Conservation (phyloP, 371 early-diverging fungal species). For the Rhizopus sp. region DNA sequence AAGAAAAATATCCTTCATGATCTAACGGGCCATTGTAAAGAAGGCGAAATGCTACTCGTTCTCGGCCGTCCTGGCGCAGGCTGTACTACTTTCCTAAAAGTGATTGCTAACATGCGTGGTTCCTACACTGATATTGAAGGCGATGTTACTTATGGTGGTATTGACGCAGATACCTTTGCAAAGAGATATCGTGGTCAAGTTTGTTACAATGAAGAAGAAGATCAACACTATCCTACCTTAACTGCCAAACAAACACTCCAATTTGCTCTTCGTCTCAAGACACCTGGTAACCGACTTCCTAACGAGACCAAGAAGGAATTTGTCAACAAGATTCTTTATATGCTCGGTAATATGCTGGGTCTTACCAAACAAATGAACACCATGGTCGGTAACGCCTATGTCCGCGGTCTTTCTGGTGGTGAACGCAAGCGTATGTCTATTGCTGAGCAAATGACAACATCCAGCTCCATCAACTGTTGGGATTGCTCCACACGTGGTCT, state of each 20-base stretch:
- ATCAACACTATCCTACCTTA: slow-evolving; percentile 68
- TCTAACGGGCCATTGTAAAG: slow-evolving; percentile 47
- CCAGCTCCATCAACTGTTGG: slow-evolving; percentile 75
- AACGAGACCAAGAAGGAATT: slow-evolving; percentile 45
- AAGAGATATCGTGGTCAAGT: slow-evolving; percentile 63
- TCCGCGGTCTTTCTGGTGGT: slow-evolving; percentile 86
- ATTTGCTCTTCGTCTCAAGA: slow-evolving; percentile 67
- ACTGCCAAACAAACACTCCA: slow-evolving; percentile 70
- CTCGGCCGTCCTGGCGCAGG: slow-evolving; percentile 78
- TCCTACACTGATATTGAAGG: slow-evolving; percentile 61
- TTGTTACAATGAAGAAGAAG: slow-evolving; percentile 72
- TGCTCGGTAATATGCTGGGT: slow-evolving; percentile 71
- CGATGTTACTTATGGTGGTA: slow-evolving; percentile 63
- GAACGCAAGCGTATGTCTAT: slow-evolving; percentile 88
- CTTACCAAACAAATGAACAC: slow-evolving; percentile 76
- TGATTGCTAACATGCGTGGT: slow-evolving; percentile 63
- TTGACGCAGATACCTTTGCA: slow-evolving; percentile 56
- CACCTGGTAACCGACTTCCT: slow-evolving; percentile 57
- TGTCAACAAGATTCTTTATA: slow-evolving; percentile 44
- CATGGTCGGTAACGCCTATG: slow-evolving; percentile 80
- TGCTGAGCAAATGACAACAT: slow-evolving; percentile 83
- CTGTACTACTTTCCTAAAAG: slow-evolving; percentile 67
- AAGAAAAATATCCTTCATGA: slow-evolving; percentile 38
- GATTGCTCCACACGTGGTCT: slow-evolving; percentile 90
- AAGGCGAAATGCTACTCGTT: slow-evolving; percentile 76